phyloP scores from a whole-genome alignment of 2,329 filamentous ascomycete genomes.

The Hirsutella rhossiliensis region DNA sequence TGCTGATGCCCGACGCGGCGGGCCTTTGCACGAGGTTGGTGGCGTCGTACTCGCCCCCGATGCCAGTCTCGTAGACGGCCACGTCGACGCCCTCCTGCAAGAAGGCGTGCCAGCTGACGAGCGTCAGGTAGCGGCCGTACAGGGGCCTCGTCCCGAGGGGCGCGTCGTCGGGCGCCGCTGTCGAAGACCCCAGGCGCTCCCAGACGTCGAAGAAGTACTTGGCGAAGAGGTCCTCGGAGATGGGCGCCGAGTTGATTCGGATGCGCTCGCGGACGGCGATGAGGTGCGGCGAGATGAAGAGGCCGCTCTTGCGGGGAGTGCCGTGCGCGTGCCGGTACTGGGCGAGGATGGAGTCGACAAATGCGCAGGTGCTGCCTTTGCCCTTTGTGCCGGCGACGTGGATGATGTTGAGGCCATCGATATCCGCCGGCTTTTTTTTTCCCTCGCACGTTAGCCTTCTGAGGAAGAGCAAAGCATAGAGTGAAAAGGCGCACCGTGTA shows the following conservation, averaged over 20 bases:
- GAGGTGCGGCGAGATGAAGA: conserved; percentile 60
- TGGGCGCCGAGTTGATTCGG: conserved; percentile 44
- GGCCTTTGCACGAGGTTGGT: conserved; percentile 53
- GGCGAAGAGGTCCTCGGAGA: conserved; percentile 47
- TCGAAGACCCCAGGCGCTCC: conserved; percentile 36
- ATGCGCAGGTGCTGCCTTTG: conserved; percentile 63
- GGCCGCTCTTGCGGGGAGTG: conserved; percentile 37
- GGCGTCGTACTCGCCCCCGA: conserved; percentile 56
- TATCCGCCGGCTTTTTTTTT: conserved; percentile 25
- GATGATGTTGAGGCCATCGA: conserved; percentile 52
- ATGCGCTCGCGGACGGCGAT: conserved; percentile 57
- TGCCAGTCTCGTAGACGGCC: conserved; percentile 54
- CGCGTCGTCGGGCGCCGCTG: conserved; percentile 18
- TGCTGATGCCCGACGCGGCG: conserved; percentile 47
- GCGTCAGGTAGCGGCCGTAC: conserved; percentile 50
- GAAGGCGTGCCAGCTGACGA: conserved; percentile 58
- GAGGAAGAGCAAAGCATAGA: not conserved
- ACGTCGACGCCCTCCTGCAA: conserved; percentile 48
- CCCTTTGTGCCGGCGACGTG: conserved; percentile 69
- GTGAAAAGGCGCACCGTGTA: conserved; percentile 47
- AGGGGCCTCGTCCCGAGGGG: conserved; percentile 33
- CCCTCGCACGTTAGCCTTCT: not conserved
- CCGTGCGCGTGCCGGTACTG: conserved; percentile 27
- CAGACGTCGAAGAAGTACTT: conserved; percentile 58
- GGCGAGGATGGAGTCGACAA: conserved; percentile 49